phyloP scores from a whole-genome alignment of 1,284 basidiomycete genomes.

The Malassezia sp. region DNA sequence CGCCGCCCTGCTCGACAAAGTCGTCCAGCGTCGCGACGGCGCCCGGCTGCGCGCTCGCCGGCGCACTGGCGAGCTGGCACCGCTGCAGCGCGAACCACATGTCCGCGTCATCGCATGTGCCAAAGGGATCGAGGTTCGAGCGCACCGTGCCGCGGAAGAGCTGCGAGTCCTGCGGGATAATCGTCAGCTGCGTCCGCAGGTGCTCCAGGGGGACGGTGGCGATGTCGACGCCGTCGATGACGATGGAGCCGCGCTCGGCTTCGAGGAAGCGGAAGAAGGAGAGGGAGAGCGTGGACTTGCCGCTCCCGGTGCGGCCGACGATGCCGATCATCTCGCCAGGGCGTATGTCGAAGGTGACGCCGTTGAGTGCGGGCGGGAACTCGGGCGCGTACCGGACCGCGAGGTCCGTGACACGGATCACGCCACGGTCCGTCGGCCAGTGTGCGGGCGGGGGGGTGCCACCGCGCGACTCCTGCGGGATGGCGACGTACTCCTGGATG shows the following conservation, averaged over 20 bases:
- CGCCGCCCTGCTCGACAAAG: slow-evolving; percentile 50
- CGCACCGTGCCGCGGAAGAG: slow-evolving; percentile 43
- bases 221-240: slow-evolving; percentile 77
- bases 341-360: slow-evolving; percentile 37
- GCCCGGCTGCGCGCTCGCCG: slow-evolving; percentile 42
- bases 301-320: slow-evolving; percentile 60
- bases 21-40: slow-evolving; percentile 51
- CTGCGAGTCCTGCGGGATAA: slow-evolving; percentile 75
- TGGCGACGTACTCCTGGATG: slow-evolving; percentile 40
- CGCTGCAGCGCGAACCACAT: slow-evolving; percentile 52
- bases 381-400: slow-evolving; percentile 46
- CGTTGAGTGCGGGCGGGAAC: slow-evolving; percentile 37
- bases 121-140: slow-evolving; percentile 55
- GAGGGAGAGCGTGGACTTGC: slow-evolving; percentile 80
- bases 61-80: slow-evolving; percentile 48
- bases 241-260: slow-evolving; percentile 64
- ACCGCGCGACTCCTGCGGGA: slow-evolving; percentile 31
- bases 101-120: slow-evolving; percentile 59
- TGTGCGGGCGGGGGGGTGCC: slow-evolving; percentile 40
- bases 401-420: slow-evolving; percentile 38
- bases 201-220: slow-evolving; percentile 74
- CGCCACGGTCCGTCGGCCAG: slow-evolving; percentile 43
- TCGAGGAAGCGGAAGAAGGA: slow-evolving; percentile 93
- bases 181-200: slow-evolving; percentile 65
- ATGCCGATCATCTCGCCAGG: slow-evolving; percentile 46